Conservation (phyloP, 106 monocot genomes). For the Acorus gramineus region DNA sequence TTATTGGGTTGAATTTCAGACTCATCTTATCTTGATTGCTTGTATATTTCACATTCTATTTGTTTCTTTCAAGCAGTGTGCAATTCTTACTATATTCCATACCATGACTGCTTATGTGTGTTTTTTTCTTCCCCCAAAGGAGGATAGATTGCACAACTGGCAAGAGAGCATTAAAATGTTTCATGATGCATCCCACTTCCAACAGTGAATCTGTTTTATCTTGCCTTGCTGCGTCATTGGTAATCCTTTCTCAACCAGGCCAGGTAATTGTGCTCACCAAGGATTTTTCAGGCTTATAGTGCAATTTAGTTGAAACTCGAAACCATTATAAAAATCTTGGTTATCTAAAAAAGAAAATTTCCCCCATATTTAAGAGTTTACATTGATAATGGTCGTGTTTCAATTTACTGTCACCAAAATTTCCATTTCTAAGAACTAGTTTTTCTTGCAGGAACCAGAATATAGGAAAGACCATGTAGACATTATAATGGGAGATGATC, state of each 20-base stretch:
- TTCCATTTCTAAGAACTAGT: background rate
- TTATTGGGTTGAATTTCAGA: too few species aligned
- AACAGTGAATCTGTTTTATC: constrained; percentile 29
- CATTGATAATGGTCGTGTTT: too few species aligned
- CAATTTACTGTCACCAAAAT: too few species aligned
- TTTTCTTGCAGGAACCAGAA: background rate
- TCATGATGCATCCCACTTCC: constrained; percentile 17
- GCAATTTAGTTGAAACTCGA: too few species aligned
- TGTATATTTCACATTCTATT: too few species aligned
- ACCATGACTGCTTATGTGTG: background rate
- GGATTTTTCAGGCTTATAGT: too few species aligned
- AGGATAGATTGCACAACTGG: constrained; percentile 5
- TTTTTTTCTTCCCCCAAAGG: constrained; percentile 10
- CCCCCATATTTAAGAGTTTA: too few species aligned
- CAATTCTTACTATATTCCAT: too few species aligned
- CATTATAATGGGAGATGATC: background rate
- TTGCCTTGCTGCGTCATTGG: constrained; percentile 50
- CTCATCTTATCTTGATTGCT: too few species aligned
- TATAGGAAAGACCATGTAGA: background rate
- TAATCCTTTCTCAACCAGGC: constrained; percentile 38
- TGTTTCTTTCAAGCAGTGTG: too few species aligned
- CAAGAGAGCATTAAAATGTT: constrained; percentile 20
- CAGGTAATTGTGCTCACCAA: constrained; percentile 25
- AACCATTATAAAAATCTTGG: too few species aligned
- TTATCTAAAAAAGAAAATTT: too few species aligned